phyloP scores from a whole-genome alignment of 2,329 filamentous ascomycete genomes.

The Bertia moriformis region DNA sequence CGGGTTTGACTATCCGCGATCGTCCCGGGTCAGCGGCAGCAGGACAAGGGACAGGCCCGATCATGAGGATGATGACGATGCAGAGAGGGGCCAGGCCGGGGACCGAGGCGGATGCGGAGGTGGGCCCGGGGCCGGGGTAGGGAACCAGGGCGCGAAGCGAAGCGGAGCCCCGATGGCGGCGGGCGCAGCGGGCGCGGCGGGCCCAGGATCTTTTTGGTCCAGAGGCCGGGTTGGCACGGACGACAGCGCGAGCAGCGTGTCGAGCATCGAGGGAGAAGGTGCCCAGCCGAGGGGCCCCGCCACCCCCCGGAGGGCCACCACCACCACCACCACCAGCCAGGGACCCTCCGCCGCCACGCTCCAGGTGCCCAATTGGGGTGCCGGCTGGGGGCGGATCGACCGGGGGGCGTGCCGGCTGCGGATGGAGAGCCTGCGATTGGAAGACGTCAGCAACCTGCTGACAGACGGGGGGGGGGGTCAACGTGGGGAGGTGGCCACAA shows the following conservation, averaged over 20 bases:
- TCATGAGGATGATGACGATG: conserved; percentile 1
- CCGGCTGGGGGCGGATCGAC: conserved; percentile 22
- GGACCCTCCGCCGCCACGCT: conserved; percentile 5
- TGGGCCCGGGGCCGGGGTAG: too few relatives aligned
- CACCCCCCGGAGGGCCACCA: too few relatives aligned
- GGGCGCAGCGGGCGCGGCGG: too few relatives aligned
- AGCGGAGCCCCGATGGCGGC: too few relatives aligned
- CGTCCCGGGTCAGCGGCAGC: too few relatives aligned
- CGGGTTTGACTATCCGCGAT: conserved; percentile 30
- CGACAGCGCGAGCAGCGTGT: conserved; percentile 7
- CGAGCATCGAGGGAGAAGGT: conserved; percentile 9
- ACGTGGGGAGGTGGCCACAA: too few relatives aligned
- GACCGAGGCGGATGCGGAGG: too few relatives aligned
- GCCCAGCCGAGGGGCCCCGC: too few relatives aligned
- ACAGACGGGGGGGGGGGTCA: neutral
- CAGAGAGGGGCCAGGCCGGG: conserved; percentile 9
- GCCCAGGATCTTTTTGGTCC: neutral
- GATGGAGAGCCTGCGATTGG: conserved; percentile 17
- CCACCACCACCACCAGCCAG: too few relatives aligned
- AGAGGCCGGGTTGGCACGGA: conserved; percentile 3
- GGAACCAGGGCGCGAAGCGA: neutral
- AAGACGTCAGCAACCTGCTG: conserved; percentile 20
- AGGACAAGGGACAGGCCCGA: neutral
- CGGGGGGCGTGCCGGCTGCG: conserved; percentile 11
- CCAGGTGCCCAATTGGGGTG: conserved; percentile 20